Evolutionary conservation across 139 green algal genomes (phyloP).

Genomic region (Yamagishiella unicocca): DNA sequence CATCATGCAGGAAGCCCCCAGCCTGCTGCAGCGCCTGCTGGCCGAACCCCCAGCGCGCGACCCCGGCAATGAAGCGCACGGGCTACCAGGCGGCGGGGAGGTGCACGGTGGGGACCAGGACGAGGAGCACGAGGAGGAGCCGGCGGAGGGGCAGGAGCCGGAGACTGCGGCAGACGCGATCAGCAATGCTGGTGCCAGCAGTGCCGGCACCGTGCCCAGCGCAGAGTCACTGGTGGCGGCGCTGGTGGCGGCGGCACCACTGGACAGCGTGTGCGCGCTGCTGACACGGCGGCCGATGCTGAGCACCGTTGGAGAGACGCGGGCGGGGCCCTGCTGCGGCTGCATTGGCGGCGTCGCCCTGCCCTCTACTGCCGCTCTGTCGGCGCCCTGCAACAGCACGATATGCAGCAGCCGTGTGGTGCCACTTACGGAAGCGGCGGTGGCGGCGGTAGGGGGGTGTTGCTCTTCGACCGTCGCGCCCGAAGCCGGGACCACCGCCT

Average conservation of each 20-base stretch:
- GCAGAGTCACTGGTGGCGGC: slow-evolving; percentile 6
- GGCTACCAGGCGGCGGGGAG: neutral
- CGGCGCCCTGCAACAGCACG: neutral
- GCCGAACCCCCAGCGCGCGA: neutral
- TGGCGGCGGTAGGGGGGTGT: neutral
- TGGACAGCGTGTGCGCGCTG: slow-evolving; percentile 19
- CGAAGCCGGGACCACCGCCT: neutral
- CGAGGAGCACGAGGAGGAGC: neutral
- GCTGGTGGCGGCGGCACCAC: slow-evolving; percentile 22
- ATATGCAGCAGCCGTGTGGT: neutral
- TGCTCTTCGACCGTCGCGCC: no score
- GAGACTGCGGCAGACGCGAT: neutral
- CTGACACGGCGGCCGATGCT: slow-evolving; percentile 1
- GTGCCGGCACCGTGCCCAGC: neutral
- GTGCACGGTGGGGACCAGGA: neutral
- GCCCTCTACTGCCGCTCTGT: neutral
- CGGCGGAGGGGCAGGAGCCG: neutral
- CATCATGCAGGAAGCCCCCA: neutral
- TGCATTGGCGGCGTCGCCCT: neutral
- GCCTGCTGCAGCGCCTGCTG: slow-evolving; percentile 7
- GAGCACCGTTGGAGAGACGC: neutral
- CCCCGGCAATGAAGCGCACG: neutral
- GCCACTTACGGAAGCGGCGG: neutral
- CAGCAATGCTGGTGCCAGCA: neutral
- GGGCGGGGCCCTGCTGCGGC: neutral